These are phyloP conservation scores for Trichoderma atroviride DNA, from an alignment of 2,329 filamentous ascomycete genomes.

Conservation along the genomic window DNA sequence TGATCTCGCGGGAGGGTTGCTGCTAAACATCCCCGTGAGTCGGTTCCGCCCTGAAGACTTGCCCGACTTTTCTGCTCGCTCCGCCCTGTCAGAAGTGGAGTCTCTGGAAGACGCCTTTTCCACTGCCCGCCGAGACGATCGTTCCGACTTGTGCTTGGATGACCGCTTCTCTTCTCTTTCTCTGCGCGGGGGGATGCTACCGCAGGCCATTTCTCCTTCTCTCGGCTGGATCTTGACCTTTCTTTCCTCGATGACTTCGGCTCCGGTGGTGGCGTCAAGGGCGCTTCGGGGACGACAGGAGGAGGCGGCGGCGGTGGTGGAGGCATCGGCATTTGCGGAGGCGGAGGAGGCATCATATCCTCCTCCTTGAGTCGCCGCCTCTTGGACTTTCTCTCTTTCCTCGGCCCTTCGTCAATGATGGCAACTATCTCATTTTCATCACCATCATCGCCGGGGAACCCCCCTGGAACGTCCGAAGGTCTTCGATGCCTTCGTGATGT, in stretches of 20 bases:
- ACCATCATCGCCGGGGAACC: slow-evolving; percentile 58
- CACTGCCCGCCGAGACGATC: slow-evolving; percentile 54
- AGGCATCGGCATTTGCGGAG: slow-evolving; percentile 35
- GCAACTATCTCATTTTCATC: slow-evolving; percentile 55
- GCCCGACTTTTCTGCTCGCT: slow-evolving; percentile 48
- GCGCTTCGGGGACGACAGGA: slow-evolving; percentile 51
- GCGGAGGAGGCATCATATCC: slow-evolving; percentile 35
- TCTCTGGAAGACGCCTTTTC: slow-evolving; percentile 67
- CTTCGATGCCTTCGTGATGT: slow-evolving; percentile 39
- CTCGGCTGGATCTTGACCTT: slow-evolving; percentile 73
- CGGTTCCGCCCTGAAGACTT: slow-evolving; percentile 57
- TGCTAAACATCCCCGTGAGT: slow-evolving; percentile 67
- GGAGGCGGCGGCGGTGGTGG: slow-evolving; percentile 47
- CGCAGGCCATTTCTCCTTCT: slow-evolving; percentile 71
- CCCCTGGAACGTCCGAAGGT: slow-evolving; percentile 47
- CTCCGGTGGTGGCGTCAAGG: slow-evolving; percentile 56
- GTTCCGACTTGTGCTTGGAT: slow-evolving; percentile 68
- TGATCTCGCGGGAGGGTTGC: slow-evolving; percentile 67
- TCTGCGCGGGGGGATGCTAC: slow-evolving; percentile 48
- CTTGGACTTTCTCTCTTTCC: slow-evolving; percentile 43
- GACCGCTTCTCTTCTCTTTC: slow-evolving; percentile 49
- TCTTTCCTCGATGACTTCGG: slow-evolving; percentile 70
- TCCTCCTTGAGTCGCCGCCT: slow-evolving; percentile 37
- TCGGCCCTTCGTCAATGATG: slow-evolving; percentile 53
- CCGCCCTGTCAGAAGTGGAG: slow-evolving; percentile 72